Conservation (phyloP, 2,329 filamentous ascomycete species). For the Sporothrix brasiliensis region DNA sequence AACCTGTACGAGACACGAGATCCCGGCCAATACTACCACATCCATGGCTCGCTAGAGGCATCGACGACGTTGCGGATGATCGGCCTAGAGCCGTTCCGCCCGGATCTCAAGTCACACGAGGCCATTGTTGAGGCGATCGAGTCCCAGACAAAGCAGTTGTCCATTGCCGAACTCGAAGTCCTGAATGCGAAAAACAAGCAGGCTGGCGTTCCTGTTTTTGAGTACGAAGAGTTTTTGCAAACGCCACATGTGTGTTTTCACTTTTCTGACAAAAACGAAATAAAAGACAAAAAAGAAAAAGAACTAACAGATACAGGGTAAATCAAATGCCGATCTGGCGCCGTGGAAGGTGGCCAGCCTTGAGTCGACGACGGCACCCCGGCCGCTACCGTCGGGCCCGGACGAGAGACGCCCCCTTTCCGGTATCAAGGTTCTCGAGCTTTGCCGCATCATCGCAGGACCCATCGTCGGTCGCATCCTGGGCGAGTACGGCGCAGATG, state of each 20-base stretch:
- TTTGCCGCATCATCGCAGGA: conserved; percentile 53
- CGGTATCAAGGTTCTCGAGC: conserved; percentile 55
- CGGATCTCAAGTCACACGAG: conserved; percentile 44
- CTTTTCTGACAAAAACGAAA: not conserved
- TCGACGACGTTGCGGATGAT: conserved; percentile 50
- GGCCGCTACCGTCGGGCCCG: conserved; percentile 44
- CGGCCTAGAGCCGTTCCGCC: conserved; percentile 47
- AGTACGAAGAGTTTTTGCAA: conserved; percentile 48
- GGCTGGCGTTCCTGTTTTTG: conserved; percentile 51
- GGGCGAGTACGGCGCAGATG: conserved; percentile 51
- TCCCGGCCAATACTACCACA: conserved; percentile 56
- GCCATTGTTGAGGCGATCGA: conserved; percentile 62
- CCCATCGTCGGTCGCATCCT: conserved; percentile 50
- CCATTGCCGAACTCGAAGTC: conserved; percentile 48
- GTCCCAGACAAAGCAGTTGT: conserved; percentile 42
- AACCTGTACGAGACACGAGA: conserved; percentile 36
- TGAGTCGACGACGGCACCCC: conserved; percentile 54
- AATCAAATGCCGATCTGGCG: conserved; percentile 46
- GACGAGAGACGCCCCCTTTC: conserved; percentile 44
- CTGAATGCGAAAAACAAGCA: conserved; percentile 48
- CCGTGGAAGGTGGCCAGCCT: conserved; percentile 53
- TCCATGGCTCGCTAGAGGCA: conserved; percentile 55
- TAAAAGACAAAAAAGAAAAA: not conserved
- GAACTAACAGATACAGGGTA: conserved; percentile 37
- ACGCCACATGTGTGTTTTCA: conserved; percentile 40